These are phyloP conservation scores for Populus pruinosa DNA, from an alignment of 345 rosid genomes.

Conservation along the genomic window DNA sequence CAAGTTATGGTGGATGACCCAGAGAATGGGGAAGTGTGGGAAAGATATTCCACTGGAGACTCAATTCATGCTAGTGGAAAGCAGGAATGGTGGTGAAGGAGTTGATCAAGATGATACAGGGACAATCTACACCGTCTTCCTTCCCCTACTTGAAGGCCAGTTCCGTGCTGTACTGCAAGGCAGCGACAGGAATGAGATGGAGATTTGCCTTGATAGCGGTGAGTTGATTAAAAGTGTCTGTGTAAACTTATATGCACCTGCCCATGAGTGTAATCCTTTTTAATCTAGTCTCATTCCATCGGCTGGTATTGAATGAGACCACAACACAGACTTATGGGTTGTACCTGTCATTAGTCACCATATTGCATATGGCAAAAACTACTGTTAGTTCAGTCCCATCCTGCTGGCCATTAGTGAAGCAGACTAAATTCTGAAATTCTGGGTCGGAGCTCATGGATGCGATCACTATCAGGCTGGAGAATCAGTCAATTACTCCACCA, in stretches of 20 bases:
- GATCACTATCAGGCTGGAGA: slow-evolving; percentile 30
- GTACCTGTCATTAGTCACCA: slow-evolving; percentile 12
- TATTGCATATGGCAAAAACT: slow-evolving; percentile 11
- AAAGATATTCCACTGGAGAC: slow-evolving; percentile 95
- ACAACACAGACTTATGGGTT: slow-evolving; percentile 19
- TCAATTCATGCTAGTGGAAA: slow-evolving; percentile 87
- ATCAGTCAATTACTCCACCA: slow-evolving; percentile 24
- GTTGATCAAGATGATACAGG: slow-evolving; percentile 47
- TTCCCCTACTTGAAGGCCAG: slow-evolving; percentile 93
- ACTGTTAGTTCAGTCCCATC: slow-evolving; percentile 21
- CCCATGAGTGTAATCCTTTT: slow-evolving; percentile 7
- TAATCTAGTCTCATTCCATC: slow-evolving; percentile 17
- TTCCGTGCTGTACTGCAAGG: slow-evolving; percentile 95
- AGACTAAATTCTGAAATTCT: slow-evolving; percentile 14
- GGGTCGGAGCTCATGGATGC: slow-evolving; percentile 29
- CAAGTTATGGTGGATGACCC: slow-evolving; percentile 99
- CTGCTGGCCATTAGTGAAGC: slow-evolving; percentile 13
- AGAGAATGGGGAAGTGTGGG: slow-evolving; percentile 89
- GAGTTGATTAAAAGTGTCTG: slow-evolving; percentile 39
- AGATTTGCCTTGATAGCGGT: slow-evolving; percentile 98
- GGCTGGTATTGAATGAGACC: slow-evolving; percentile 20
- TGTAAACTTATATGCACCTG: slow-evolving; percentile 12
- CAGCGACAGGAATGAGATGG: slow-evolving; percentile 72
- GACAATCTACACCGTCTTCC: slow-evolving; percentile 79
- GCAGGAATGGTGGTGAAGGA: slow-evolving; percentile 54